Base-by-base conservation (phyloP, 2,329 filamentous ascomycete species). In the Aspergillus phoenicis region DNA sequence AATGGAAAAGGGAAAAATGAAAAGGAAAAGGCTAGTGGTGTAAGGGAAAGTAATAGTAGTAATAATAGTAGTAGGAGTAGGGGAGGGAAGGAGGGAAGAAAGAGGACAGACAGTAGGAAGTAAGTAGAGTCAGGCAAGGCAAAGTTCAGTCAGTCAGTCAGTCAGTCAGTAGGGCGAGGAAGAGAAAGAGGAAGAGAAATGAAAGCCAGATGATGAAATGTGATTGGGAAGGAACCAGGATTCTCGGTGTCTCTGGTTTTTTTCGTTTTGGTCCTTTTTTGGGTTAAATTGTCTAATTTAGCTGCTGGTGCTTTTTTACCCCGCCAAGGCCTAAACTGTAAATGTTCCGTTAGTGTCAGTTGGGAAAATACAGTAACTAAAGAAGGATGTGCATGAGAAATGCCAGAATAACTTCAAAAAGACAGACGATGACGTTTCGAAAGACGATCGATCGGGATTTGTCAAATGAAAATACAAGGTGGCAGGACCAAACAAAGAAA, bases 281-380 rank as follows among this genome's bases (percentile, higher is more conserved):
- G 38, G 33, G n/a, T 33, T 49, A 47, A 30, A 20, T 13, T 52
- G 43, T 53, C 22, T n/a, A 20, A 20, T 17, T 59, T 60, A 51
- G 47, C 47, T 33, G 47, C 47, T 28, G 47, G 47, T 15, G n/a
- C 39, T 28, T 49, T 33, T 28, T 49, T 33, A 60, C 45, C 52
- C 58, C 58, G 52, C 58, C 13, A 52, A 43, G 43, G 47, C 45
- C 47, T 51, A 51, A 51, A 51, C 47, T 51, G 47, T 51, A 51
- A 36, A 33, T 51, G 26, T 30, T 30, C 26, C 26, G 47, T 51
- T 51, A 51, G 47, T 51, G 45, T 13, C 45, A 49, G 24, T 24
- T n/a, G 45, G 45, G 26, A 49, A 49, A 49, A 49, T 43, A 43
- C 39, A n/a, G n/a, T 43, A 20, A 30, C 26, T 28, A 51, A 20